Evolutionary conservation across 2,329 filamentous ascomycete genomes (phyloP).

Genomic region (Nemania sp.): DNA sequence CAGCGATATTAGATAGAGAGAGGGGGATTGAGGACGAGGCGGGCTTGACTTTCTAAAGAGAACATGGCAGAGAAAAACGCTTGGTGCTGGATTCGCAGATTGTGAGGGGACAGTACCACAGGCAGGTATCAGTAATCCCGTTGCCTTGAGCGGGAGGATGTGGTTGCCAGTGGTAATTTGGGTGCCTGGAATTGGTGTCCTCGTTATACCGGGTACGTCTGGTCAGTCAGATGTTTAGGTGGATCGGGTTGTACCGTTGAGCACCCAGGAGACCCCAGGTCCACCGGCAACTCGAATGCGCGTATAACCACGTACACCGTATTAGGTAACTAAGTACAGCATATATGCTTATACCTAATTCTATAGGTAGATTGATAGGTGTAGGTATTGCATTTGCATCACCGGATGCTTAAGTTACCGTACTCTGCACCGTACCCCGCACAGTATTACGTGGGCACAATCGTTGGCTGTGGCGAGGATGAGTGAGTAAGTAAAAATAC

Average conservation of each 20-base stretch:
- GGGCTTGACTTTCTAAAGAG: neutral
- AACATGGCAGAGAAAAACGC: conserved; percentile 10
- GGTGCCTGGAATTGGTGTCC: conserved; percentile 37
- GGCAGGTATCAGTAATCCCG: conserved; percentile 28
- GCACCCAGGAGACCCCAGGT: too few relatives aligned
- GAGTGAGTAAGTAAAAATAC: neutral
- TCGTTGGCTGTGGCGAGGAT: neutral
- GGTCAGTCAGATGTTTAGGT: conserved; percentile 16
- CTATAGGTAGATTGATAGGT: neutral
- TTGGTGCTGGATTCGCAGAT: neutral
- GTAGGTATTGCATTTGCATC: neutral
- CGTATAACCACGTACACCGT: neutral
- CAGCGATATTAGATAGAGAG: neutral
- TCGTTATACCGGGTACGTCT: neutral
- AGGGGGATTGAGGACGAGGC: neutral
- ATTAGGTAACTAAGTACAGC: too few relatives aligned
- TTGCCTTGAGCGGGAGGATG: conserved; percentile 37
- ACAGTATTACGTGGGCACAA: conserved; percentile 1
- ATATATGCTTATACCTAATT: neutral
- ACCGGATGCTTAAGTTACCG: neutral
- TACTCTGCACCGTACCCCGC: too few relatives aligned
- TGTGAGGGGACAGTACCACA: neutral
- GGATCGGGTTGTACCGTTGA: conserved; percentile 8
- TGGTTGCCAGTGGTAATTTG: conserved; percentile 32
- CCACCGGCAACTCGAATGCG: conserved; percentile 3